Evolutionary conservation across 1,139 yeast genomes (phyloP), one percentile per base, ranked within the genome.

Genomic region (Trichomonascaceae sp.): DNA sequence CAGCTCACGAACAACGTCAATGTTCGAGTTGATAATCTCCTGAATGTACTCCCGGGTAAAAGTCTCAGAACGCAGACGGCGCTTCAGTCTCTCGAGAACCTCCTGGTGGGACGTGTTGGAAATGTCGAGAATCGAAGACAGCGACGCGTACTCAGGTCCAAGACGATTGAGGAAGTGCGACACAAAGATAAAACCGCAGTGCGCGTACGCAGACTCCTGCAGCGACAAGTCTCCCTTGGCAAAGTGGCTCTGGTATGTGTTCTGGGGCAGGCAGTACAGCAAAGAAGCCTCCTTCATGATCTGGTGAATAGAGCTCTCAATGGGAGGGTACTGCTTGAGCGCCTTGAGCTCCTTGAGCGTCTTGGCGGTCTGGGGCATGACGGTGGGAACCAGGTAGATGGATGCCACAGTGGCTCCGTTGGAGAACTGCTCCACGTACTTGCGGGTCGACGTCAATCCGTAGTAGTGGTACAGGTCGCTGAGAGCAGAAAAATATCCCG

Each of bases 151-250:
- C 59, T 87, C 97, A 2, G 89, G 76, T 18, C 98, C 98, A 51
- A 89, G 69, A 52, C 98, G 72, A 64, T 89, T 89, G 57, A 89
- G 71, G 62, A 89, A 89, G 58, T 89, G 97, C 32, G 93, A 78
- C 34, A 84, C 93, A 52, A 89, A 89, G 41, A 85, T 81, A 35
- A 82, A 81, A 47, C 89, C 95, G 52, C 85, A 79, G 58, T 89
- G 97, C 29, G 97, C 93, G 56, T 89, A 89, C 42, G 87, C 77
- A 34, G 89, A 74, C 61, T 89, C 97, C 60, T 89, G 98, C 48
- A 92, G 74, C 1, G 96, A 85, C 57, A 87, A 70, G 45, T 76
- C 76, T 37, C 92, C 81, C 37, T 67, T 59, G 43, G 79, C 76
- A 54, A 87, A 87, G 40, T 76, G 68, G 35, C 70, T 67, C 48